phyloP scores from a whole-genome alignment of 768 basidiomycete genomes.

The Hygrocybe punicea region DNA sequence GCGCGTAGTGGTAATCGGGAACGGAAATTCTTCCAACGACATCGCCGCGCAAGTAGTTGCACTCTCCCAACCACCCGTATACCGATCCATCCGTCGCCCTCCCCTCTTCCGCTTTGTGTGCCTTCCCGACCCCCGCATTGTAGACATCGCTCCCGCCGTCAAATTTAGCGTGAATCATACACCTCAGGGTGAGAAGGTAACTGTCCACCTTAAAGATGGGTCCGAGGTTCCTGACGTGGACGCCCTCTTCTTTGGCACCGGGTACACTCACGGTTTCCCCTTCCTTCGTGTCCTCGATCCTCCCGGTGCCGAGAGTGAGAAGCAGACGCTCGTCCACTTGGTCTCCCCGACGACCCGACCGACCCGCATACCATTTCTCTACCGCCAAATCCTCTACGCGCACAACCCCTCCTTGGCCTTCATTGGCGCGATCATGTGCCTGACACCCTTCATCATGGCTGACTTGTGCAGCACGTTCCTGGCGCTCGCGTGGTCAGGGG shows the following conservation, averaged over 20 bases:
- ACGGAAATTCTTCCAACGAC: constrained; percentile 53
- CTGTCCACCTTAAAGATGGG: constrained; percentile 38
- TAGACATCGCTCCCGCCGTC: constrained; percentile 41
- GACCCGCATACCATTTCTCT: constrained; percentile 42
- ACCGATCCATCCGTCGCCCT: constrained; percentile 45
- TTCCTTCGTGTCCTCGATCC: constrained; percentile 39
- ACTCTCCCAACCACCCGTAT: constrained; percentile 40
- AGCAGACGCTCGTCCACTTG: constrained; percentile 23
- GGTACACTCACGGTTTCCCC: constrained; percentile 32
- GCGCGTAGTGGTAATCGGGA: constrained; percentile 48
- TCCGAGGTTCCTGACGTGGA: constrained; percentile 41
- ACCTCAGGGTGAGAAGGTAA: constrained; percentile 25
- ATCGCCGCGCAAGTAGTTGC: constrained; percentile 45
- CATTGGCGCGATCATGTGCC: constrained; percentile 41
- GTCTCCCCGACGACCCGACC: constrained; percentile 28
- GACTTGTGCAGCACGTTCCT: constrained; percentile 52
- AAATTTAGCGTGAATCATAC: constrained; percentile 26
- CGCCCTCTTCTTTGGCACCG: constrained; percentile 44
- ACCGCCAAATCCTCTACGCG: constrained; percentile 46
- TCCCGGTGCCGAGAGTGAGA: background rate
- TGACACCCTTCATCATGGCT: constrained; percentile 48
- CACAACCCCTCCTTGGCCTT: constrained; percentile 47
- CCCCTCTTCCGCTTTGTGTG: constrained; percentile 38
- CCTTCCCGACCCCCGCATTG: constrained; percentile 43
- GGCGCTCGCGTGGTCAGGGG: constrained; percentile 38